Evolutionary conservation across 208 protist species (phyloP).

Genomic region (Leishmania arabica): DNA sequence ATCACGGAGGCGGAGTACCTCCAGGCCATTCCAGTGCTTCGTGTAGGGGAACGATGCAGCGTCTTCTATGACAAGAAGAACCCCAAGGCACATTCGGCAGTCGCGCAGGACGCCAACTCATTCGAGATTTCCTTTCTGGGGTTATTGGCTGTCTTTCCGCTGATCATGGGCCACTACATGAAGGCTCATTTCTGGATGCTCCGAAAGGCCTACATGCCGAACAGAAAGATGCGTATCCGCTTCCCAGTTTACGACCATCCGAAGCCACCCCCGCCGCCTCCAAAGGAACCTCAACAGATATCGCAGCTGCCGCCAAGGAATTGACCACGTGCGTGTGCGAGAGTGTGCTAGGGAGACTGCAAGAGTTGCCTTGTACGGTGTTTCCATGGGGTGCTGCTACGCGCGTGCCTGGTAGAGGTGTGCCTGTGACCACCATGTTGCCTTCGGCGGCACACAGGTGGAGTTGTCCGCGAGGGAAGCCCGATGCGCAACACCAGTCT

Average conservation of each 20-base stretch:
- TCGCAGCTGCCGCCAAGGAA: constrained; percentile 54
- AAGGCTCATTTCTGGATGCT: constrained; percentile 86
- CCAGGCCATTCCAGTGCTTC: constrained; percentile 85
- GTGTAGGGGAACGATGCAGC: constrained; percentile 76
- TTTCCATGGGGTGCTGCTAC: background rate
- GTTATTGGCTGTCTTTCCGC: constrained; percentile 76
- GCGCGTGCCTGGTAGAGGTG: background rate
- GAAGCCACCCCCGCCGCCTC: constrained; percentile 49
- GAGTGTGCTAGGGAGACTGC: background rate
- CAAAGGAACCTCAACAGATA: constrained; percentile 53
- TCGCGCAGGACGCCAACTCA: constrained; percentile 88
- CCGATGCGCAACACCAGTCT: background rate
- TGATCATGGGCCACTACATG: constrained; percentile 85
- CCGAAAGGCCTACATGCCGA: constrained; percentile 74
- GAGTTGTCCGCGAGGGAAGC: background rate
- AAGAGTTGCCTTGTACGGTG: background rate
- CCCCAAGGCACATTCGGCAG: constrained; percentile 59
- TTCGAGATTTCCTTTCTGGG: constrained; percentile 84
- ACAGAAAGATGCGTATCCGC: constrained; percentile 77
- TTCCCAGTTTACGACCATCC: constrained; percentile 67
- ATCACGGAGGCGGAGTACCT: constrained; percentile 91
- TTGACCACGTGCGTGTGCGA: background rate
- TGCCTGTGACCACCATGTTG: background rate
- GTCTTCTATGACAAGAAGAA: constrained; percentile 90
- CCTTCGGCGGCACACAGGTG: background rate